Base-by-base conservation (phyloP, 345 rosid species). In the Populus ilicifolia region DNA sequence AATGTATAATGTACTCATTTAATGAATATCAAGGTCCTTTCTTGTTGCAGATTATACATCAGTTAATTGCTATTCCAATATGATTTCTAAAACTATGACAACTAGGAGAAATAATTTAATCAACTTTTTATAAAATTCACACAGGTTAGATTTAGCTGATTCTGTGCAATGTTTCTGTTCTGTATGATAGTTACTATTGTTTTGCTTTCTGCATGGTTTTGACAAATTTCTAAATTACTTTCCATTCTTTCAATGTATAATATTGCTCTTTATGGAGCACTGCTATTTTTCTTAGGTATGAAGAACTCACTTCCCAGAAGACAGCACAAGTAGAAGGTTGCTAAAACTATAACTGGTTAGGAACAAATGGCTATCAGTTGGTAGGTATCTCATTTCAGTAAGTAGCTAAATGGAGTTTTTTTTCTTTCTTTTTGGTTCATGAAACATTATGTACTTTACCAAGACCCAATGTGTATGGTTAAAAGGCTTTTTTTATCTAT, bases 61-160 rank as follows among this genome's bases (percentile, higher is more conserved):
- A 75, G 72, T 21, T 67, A 23, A 54, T 75, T 21, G 48, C 36
- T 9, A 67, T 76, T 41, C 79, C 79, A 27, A 39, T 76, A 75
- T 65, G 83, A 80, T 67, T 80, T 80, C 68, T 80, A 80, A 79
- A 75, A 80, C n/a, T 80, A 80, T 21, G 73, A 71, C 38, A 25
- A 1, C 29, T 73, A 76, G 10, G 69, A 69, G 30, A 71, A 65
- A 38, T 69, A 75, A 23, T 76, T 70, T 41, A 43, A 23, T 71
- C 67, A 46, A 62, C 83, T 80, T 54, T 72, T 80, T 27, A 63
- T 62, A 61, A 76, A 80, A 36, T 80, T 80, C 69, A 75, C 78
- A 52, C 79, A 66, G 77, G 80, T 80, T 35, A 6, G 50, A 7
- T 29, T 25, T 62, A 14, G 70, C 54, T 8, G 17, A 25, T 39